phyloP scores from a whole-genome alignment of 2,329 filamentous ascomycete genomes.

The Davidsoniella virescens region DNA sequence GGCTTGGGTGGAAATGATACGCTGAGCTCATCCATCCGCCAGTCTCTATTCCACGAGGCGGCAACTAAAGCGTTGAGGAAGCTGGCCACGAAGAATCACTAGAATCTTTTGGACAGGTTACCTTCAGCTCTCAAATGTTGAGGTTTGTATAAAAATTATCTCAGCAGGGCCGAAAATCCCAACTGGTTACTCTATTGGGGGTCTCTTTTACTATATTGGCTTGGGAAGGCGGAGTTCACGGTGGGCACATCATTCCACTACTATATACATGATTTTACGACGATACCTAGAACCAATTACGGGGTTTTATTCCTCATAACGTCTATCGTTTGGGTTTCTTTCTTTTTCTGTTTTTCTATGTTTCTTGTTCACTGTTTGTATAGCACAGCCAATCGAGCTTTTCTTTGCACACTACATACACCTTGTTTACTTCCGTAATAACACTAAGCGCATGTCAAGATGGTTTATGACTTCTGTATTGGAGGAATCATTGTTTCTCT shows the following conservation, averaged over 20 bases:
- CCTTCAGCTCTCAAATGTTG: no score
- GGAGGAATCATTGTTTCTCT: no score
- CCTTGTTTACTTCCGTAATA: no score
- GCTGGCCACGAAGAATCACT: slow-evolving; percentile 1
- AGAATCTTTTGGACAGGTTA: neutral
- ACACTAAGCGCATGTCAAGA: no score
- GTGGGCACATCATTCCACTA: no score
- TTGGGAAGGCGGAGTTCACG: neutral
- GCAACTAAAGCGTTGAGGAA: slow-evolving; percentile 10
- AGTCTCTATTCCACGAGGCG: slow-evolving; percentile 10
- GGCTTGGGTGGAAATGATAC: slow-evolving; percentile 8
- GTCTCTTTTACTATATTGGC: neutral
- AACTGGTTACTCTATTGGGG: neutral
- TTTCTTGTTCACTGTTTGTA: neutral
- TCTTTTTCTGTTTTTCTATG: neutral
- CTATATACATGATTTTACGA: neutral
- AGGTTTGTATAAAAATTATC: no score
- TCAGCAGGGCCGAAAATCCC: no score
- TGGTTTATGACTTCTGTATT: no score
- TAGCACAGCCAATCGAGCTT: neutral
- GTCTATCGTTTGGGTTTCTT: neutral
- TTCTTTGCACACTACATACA: no score
- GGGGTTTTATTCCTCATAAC: no score
- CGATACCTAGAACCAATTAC: neutral
- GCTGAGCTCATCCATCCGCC: slow-evolving; percentile 3